Evolutionary conservation across 306 rosid species (phyloP).

Genomic region (Trichosanthes cucumerina): DNA sequence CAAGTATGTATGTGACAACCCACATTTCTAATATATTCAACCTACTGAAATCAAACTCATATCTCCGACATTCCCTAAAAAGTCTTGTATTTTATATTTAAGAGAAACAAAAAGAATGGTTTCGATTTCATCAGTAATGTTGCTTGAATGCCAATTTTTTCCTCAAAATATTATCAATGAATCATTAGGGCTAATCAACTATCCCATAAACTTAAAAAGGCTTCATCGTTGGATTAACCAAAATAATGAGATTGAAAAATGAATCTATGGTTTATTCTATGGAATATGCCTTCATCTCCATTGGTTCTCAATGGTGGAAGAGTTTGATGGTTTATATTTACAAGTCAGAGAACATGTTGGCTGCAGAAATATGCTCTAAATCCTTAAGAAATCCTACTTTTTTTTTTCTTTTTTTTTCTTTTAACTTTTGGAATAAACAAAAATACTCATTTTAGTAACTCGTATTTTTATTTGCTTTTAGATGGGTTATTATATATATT

Average conservation of each 20-base stretch:
- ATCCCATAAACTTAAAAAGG: neutral
- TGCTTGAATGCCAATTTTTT: neutral
- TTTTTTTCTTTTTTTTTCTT: neutral
- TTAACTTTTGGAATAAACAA: neutral
- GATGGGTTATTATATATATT: neutral
- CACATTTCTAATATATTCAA: neutral
- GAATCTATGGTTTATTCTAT: constrained; percentile 2
- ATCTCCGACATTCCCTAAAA: neutral
- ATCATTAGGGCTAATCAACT: constrained; percentile 2
- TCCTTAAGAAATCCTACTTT: neutral
- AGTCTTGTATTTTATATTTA: neutral
- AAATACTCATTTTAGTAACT: neutral
- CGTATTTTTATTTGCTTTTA: neutral
- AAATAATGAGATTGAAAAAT: neutral
- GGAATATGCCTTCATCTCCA: constrained; percentile 12
- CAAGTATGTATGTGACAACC: neutral
- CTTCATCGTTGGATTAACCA: neutral
- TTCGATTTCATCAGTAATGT: neutral
- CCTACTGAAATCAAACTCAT: neutral
- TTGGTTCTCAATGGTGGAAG: neutral
- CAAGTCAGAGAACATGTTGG: constrained; percentile 4
- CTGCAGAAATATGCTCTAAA: neutral
- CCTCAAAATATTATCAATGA: neutral
- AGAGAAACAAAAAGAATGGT: neutral
- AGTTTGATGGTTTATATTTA: constrained; percentile 4